phyloP scores from a whole-genome alignment of 495 filamentous ascomycete species.

The Pyrenula massariospora region DNA sequence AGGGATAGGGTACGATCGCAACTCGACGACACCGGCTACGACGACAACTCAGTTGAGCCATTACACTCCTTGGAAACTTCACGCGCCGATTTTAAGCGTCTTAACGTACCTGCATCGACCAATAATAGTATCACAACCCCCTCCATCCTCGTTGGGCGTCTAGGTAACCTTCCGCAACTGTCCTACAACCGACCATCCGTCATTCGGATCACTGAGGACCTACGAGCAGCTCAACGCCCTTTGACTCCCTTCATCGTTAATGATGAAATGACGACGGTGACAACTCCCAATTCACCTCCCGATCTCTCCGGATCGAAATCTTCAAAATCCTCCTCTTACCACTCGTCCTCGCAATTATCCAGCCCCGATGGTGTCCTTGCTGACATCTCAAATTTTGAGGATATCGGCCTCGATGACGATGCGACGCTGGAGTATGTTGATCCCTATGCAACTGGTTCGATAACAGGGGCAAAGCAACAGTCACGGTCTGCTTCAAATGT shows the following conservation, averaged over 20 bases:
- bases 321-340: constrained; percentile 82
- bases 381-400: constrained; percentile 78
- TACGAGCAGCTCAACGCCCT: constrained; percentile 5
- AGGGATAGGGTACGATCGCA: neutral
- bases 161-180: neutral
- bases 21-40: neutral
- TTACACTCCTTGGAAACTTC: neutral
- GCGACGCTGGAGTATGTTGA: constrained; percentile 15
- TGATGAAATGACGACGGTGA: constrained; percentile 46
- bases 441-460: neutral
- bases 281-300: constrained; percentile 66
- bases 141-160: neutral
- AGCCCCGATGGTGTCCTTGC: constrained; percentile 53
- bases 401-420: constrained; percentile 78
- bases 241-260: constrained; percentile 6
- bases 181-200: neutral
- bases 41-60: neutral
- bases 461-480: neutral
- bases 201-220: neutral
- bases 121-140: neutral
- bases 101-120: neutral
- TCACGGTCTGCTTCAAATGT: neutral
- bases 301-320: constrained; percentile 77
- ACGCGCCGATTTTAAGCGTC: neutral
- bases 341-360: constrained; percentile 58